Base-by-base conservation (phyloP, 441 rosid genomes). In the Iberis amara region DNA sequence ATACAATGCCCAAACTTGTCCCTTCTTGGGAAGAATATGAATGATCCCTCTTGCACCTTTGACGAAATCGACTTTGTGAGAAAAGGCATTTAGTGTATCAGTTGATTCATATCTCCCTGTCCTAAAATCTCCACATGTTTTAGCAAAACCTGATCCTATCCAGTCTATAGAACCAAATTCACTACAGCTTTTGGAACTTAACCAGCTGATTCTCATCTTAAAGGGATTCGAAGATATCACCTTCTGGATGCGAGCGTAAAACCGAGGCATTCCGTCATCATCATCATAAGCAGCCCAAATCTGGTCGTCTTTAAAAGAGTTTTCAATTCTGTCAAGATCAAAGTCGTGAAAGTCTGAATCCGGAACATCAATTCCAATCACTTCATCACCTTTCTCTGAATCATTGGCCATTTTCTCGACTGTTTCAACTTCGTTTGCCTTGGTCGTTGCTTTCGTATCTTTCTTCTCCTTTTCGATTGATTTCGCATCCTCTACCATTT, bases 281-380 rank as follows among this genome's bases (percentile, higher is more conserved):
- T 75, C 77, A 21, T 92, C 99, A 56, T 92, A 89, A 5, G 88
- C 99, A 54, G 96, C 97, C 99, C 94, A 92, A 39, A 92, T 80
- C 69, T 86, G 79, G 59, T 86, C 80, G 9, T 66, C 89, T 39
- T 39, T 70, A 68, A 94, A 89, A 15, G 90, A 76, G 44, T 14
- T 70, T 62, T 94, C 99, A 35, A 83, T 64, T 52, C 91, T 74
- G 63, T 78, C 86, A 68, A 78, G 62, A 64, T 86, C 96, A 39
- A 94, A 89, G 66, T 83, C 79, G 70, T 94, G 91, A 65, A 94
- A 89, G 70, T 86, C 97, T 8, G 96, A 67, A 80, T 94, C 96
- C 8, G 96, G 95, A 51, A 94, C 97, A 68, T 50, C 73, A 11
- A 86, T 89, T 3, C 66, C 35, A 55, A 70, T 31, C 11, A 53